phyloP scores from a whole-genome alignment of 139 green algal genomes.

The Pseudopediastrum boryanum region DNA sequence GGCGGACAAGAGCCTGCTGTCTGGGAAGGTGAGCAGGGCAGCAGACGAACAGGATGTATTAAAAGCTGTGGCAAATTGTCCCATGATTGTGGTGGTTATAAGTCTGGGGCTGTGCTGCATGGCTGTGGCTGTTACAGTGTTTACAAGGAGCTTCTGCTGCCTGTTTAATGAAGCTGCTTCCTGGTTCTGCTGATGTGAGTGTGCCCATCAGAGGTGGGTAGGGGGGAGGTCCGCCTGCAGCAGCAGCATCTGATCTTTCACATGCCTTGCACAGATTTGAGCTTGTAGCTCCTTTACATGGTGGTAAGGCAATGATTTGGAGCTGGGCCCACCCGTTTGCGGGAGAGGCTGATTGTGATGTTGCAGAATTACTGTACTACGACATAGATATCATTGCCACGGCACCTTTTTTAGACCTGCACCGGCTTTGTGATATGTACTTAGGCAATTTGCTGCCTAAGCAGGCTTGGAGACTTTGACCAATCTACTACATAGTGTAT shows the following conservation, averaged over 20 bases:
- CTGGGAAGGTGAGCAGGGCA: no score
- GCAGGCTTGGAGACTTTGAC: neutral
- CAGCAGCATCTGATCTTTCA: no score
- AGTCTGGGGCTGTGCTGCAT: neutral
- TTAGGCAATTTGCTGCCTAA: neutral
- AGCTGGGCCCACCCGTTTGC: no score
- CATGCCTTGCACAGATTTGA: no score
- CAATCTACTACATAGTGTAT: neutral
- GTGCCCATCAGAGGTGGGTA: no score
- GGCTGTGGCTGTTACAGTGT: neutral
- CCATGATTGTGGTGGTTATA: neutral
- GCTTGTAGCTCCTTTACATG: no score
- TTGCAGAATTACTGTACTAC: neutral
- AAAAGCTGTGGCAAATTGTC: neutral
- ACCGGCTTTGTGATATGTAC: neutral
- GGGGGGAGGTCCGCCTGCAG: no score
- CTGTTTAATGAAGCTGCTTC: neutral
- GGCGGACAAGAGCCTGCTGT: constrained; percentile 15
- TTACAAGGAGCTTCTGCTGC: neutral
- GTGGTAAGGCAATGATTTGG: no score
- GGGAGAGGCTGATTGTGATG: no score
- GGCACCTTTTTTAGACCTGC: neutral
- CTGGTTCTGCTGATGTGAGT: neutral
- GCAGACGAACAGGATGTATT: neutral
- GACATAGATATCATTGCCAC: neutral